A percentile compares a stretch with the other conserved stretches of the same genome.
Evolutionary conservation across 768 basidiomycete species (phyloP).

Genomic region (Russula compacta): DNA sequence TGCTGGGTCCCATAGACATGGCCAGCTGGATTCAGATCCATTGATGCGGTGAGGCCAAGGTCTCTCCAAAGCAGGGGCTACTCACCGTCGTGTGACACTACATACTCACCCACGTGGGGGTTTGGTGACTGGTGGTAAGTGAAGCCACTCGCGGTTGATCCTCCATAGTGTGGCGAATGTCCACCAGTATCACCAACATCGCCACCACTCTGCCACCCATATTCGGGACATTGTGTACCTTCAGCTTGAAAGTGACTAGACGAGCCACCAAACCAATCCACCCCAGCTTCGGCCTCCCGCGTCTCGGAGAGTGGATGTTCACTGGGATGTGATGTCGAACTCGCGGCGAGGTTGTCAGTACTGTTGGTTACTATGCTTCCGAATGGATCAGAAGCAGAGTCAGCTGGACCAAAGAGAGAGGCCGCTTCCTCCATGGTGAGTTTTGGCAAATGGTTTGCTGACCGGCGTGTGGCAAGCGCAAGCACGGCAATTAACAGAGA

Average conservation of each 20-base stretch:
- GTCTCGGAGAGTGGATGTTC: not conserved
- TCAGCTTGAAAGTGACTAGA: conserved; percentile 5
- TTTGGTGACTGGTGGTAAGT: not conserved
- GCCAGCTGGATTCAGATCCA: not conserved
- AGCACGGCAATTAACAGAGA: not conserved
- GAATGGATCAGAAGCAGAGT: conserved; percentile 38
- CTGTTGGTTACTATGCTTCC: conserved; percentile 20
- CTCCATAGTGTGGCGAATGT: conserved; percentile 5
- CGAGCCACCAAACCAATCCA: not conserved
- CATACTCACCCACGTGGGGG: not conserved
- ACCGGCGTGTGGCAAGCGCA: conserved; percentile 25
- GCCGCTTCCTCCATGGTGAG: conserved; percentile 68
- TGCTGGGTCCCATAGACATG: conserved; percentile 1
- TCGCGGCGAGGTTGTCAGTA: not conserved
- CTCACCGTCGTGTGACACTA: conserved; percentile 12
- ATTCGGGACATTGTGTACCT: not conserved
- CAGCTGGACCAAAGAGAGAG: conserved; percentile 66
- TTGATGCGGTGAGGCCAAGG: not conserved
- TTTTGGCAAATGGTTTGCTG: conserved; percentile 26
- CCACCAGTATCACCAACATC: not conserved
- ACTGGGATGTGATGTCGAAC: not conserved
- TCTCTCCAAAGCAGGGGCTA: not conserved
- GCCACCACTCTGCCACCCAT: conserved; percentile 5
- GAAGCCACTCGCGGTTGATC: not conserved
- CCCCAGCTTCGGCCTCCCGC: not conserved